phyloP scores from a whole-genome alignment of 2,329 filamentous ascomycete genomes.

The Penicillium sp. region DNA sequence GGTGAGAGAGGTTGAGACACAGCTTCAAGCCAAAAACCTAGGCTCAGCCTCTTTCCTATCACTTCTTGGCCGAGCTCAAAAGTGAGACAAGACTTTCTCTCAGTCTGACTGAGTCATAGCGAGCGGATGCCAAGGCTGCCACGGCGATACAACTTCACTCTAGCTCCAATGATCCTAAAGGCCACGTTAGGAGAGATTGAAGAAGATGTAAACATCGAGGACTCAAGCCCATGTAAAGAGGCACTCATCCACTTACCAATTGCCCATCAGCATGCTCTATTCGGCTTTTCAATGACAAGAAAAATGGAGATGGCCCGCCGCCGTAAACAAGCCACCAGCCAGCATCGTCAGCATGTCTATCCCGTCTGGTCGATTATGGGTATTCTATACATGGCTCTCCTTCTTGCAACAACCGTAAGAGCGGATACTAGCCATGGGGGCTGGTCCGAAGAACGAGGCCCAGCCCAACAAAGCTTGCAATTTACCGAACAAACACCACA shows the following conservation, averaged over 20 bases:
- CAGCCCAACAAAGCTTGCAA: too few relatives aligned
- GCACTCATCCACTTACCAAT: too few relatives aligned
- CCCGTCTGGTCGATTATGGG: not conserved
- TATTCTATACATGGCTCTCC: not conserved
- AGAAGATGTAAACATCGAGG: too few relatives aligned
- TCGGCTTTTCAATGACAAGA: not conserved
- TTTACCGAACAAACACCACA: too few relatives aligned
- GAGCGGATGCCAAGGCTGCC: not conserved
- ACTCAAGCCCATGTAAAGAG: too few relatives aligned
- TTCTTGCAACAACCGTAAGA: not conserved
- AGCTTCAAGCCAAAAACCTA: too few relatives aligned
- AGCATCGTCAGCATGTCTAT: not conserved
- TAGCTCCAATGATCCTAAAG: not conserved
- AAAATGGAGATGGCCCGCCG: not conserved
- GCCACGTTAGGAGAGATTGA: not conserved
- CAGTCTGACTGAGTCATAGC: not conserved
- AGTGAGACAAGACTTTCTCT: too few relatives aligned
- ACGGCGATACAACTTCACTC: not conserved
- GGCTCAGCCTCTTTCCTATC: too few relatives aligned
- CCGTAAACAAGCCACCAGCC: not conserved
- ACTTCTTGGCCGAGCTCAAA: too few relatives aligned
- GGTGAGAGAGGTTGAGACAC: too few relatives aligned
- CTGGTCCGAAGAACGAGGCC: too few relatives aligned
- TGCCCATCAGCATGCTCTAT: not conserved
- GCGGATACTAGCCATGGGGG: not conserved